Conservation (phyloP, 129 eudicot species). For the Escallonia rubra region DNA sequence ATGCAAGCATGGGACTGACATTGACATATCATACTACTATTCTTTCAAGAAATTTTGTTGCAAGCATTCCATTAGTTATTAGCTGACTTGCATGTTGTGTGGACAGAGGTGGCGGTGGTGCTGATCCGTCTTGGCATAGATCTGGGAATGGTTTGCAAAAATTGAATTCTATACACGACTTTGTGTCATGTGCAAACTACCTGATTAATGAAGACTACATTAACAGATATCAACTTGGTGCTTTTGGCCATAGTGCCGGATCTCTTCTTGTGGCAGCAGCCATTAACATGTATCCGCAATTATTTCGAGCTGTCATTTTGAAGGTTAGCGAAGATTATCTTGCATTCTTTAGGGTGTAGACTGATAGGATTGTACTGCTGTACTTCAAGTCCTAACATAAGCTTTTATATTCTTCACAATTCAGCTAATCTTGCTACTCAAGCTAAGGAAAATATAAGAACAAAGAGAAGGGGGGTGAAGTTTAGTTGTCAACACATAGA, state of each 20-base stretch:
- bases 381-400: too few species aligned
- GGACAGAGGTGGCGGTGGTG: conserved; percentile 85
- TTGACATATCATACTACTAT: too few species aligned
- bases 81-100: conserved; percentile 5
- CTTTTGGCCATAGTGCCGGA: conserved; percentile 81
- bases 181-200: conserved; percentile 70
- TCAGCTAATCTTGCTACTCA: too few species aligned
- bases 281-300: conserved; percentile 57
- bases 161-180: conserved; percentile 71
- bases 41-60: too few species aligned
- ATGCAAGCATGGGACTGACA: too few species aligned
- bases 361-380: neutral
- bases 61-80: neutral
- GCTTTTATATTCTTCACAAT: too few species aligned
- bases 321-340: conserved; percentile 37
- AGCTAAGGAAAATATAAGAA: too few species aligned
- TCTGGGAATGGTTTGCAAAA: conserved; percentile 63
- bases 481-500: too few species aligned
- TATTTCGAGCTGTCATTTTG: conserved; percentile 73
- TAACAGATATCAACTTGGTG: conserved; percentile 46
- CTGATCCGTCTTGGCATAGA: conserved; percentile 75
- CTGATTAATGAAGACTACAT: conserved; percentile 69
- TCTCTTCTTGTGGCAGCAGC: conserved; percentile 72
- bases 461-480: too few species aligned
- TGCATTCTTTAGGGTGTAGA: neutral